These are phyloP conservation scores for Abelmoschus esculentus DNA, from an alignment of 345 rosid genomes.

Conservation along the genomic window DNA sequence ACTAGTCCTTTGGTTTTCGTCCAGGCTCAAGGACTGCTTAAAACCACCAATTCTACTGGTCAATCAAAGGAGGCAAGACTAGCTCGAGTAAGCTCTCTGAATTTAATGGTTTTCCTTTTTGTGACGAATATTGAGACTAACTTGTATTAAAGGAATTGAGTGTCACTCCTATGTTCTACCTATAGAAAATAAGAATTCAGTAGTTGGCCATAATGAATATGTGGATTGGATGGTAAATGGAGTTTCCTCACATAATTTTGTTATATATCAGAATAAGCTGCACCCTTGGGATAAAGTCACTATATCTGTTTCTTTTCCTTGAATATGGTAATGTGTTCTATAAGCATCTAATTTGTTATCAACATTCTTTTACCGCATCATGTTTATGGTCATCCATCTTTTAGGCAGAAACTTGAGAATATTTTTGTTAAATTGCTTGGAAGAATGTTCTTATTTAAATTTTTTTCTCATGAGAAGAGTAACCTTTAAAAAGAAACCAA, in stretches of 20 bases:
- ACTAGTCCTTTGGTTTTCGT: conserved; percentile 24
- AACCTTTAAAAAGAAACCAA: neutral
- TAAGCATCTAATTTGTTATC: neutral
- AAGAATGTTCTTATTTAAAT: neutral
- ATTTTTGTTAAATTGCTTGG: neutral
- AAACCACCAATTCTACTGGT: conserved; percentile 75
- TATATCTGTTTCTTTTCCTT: neutral
- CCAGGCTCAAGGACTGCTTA: conserved; percentile 94
- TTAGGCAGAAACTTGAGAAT: neutral
- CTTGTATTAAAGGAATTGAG: neutral
- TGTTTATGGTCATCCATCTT: neutral
- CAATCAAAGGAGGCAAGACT: conserved; percentile 97
- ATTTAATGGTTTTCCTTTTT: neutral
- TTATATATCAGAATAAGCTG: neutral
- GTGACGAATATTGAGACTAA: neutral
- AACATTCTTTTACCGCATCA: neutral
- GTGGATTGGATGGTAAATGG: neutral
- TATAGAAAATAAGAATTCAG: neutral
- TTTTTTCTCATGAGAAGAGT: neutral
- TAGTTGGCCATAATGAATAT: neutral
- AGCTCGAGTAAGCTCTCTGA: conserved; percentile 70
- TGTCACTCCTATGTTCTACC: neutral
- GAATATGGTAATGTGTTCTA: neutral
- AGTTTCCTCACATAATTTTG: neutral
- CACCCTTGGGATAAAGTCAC: neutral